Evolutionary conservation across 805 yeast genomes (phyloP).

Genomic region (Metschnikowia aberdeeniae): DNA sequence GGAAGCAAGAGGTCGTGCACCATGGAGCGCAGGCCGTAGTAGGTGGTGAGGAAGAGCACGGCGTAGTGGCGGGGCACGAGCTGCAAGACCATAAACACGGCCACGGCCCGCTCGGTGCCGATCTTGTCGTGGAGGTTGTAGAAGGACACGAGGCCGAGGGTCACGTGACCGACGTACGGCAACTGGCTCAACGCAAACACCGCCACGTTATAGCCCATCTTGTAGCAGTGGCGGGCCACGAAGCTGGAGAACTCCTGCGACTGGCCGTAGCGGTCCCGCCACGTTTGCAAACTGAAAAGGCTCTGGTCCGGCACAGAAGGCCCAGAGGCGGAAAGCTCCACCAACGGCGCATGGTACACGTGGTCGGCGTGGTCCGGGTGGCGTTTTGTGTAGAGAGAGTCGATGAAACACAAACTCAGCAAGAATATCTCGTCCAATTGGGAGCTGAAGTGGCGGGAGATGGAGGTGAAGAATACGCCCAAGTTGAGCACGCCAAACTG

Average conservation of each 20-base stretch:
- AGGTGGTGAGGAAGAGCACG: constrained; percentile 37
- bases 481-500: constrained; percentile 37
- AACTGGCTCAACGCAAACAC: constrained; percentile 32
- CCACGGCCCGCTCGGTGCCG: constrained; percentile 44
- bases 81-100: constrained; percentile 32
- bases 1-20: constrained; percentile 47
- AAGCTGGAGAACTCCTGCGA: constrained; percentile 21
- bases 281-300: not conserved
- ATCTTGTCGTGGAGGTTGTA: constrained; percentile 40
- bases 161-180: constrained; percentile 41
- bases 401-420: constrained; percentile 36
- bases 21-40: constrained; percentile 45
- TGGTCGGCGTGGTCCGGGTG: constrained; percentile 30
- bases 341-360: constrained; percentile 15
- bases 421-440: constrained; percentile 41
- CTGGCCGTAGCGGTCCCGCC: constrained; percentile 11
- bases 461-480: constrained; percentile 37
- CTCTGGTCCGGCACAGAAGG: not conserved
- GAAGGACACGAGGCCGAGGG: constrained; percentile 42
- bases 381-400: constrained; percentile 22
- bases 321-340: constrained; percentile 9
- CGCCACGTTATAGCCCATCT: constrained; percentile 24
- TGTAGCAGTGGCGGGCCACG: constrained; percentile 16
- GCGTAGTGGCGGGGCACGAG: constrained; percentile 33
- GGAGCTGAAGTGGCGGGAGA: constrained; percentile 31